Base-by-base conservation (phyloP, 208 protist species). In the Trypanosoma brucei region DNA sequence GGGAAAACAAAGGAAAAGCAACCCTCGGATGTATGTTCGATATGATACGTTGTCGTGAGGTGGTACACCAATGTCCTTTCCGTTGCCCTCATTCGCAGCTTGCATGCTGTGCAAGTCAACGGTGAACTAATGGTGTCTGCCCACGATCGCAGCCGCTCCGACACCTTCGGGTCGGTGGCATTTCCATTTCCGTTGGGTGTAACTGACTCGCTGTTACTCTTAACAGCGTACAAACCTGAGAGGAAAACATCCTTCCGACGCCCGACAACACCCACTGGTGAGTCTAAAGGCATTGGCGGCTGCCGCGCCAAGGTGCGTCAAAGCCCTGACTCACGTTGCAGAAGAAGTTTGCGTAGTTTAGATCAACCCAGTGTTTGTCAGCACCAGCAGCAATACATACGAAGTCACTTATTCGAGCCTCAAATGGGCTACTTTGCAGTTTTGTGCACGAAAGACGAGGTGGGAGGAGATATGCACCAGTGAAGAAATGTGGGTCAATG, bases 1-100 rank as follows among this genome's bases (percentile, higher is more conserved):
- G 85, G 85, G 39, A 92, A 92, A 53, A 86, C 70, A 35, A 87
- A 78, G 39, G 61, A 70, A 51, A 84, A 65, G 1, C 13, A 36
- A 14, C 49, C 51, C 50, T 65, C 59, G 13, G 59, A 53, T 6
- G 2, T 22, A 1, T 56, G 51, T 35, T 59, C 59, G 14, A 72
- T 53, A 55, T 35, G 67, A 62, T 82, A 91, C n/a, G 55, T 79
- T 39, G 77, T 68, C 3, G 56, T 68, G 2, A 87, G 59, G 3
- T 55, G 67, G 60, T 84, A 84, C n/a, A 76, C 49, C 36, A 68
- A 68, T 3, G 79, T 86, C 8, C 78, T 76, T 46, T 75, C 46
- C 0, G 79, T 84, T 1, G 70, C 51, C 40, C 79, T 55, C 48
- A 75, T 71, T 31, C 59, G 54, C 49, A 86, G 40, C 2, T 45